Conservation (phyloP, 106 monocot species). For the Xerophyta viscosa region DNA sequence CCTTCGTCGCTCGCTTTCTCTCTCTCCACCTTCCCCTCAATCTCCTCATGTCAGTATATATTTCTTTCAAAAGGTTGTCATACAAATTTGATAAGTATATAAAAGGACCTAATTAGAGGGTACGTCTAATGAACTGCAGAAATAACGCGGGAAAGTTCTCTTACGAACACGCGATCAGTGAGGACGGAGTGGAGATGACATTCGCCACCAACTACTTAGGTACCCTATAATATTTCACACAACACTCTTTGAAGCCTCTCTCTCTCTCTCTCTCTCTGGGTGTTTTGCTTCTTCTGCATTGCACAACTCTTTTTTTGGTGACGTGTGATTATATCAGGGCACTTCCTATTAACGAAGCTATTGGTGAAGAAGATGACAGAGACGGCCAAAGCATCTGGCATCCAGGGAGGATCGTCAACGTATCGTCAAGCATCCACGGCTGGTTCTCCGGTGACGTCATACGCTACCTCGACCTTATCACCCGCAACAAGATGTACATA, state of each 20-base stretch:
- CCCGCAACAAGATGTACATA: slow-evolving; percentile 49
- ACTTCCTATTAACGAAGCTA: slow-evolving; percentile 77
- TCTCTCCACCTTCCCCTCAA: slow-evolving; percentile 72
- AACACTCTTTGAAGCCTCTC: background rate
- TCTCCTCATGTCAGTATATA: slow-evolving; percentile 67
- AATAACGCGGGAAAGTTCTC: slow-evolving; percentile 97
- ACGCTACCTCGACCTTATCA: slow-evolving; percentile 59
- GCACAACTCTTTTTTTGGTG: background rate
- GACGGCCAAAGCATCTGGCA: slow-evolving; percentile 49
- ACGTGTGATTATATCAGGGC: slow-evolving; percentile 20
- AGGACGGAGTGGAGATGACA: slow-evolving; percentile 88
- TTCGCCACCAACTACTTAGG: slow-evolving; percentile 97
- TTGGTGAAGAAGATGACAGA: slow-evolving; percentile 64
- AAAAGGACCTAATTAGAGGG: too few relatives aligned
- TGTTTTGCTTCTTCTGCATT: too few relatives aligned
- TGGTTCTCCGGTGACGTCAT: slow-evolving; percentile 86
- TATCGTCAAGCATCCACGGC: slow-evolving; percentile 77
- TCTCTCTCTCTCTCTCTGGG: too few relatives aligned
- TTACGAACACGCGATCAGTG: slow-evolving; percentile 45
- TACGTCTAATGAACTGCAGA: slow-evolving; percentile 30
- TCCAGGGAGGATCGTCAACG: slow-evolving; percentile 80
- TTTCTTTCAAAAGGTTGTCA: background rate
- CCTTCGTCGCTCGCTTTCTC: slow-evolving; percentile 65
- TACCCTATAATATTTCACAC: background rate
- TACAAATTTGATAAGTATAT: too few relatives aligned